Evolutionary conservation across 2,329 filamentous ascomycete species (phyloP).

Genomic region (Cephalotrichum gorgonifer): DNA sequence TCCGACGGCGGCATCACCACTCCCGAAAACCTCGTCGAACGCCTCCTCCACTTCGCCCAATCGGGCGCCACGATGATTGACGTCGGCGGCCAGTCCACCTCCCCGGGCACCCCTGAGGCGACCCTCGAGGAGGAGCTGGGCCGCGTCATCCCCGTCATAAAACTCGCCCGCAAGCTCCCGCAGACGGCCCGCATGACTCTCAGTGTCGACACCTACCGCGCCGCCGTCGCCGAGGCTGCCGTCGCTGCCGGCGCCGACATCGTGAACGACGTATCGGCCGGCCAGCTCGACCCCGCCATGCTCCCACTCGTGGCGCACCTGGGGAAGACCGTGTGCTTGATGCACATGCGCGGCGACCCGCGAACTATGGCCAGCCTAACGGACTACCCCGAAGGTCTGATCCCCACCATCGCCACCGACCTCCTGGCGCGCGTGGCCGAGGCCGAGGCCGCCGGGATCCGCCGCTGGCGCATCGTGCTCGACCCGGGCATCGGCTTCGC

Average conservation of each 20-base stretch:
- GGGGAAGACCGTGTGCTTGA: conserved; percentile 69
- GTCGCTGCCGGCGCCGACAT: conserved; percentile 76
- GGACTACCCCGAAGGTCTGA: conserved; percentile 58
- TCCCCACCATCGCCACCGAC: conserved; percentile 56
- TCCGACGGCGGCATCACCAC: conserved; percentile 72
- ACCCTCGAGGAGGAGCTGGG: conserved; percentile 62
- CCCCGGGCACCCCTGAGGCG: conserved; percentile 63
- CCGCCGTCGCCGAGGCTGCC: conserved; percentile 67
- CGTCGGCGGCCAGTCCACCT: conserved; percentile 86
- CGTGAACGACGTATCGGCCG: conserved; percentile 89
- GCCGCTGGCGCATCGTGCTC: conserved; percentile 87
- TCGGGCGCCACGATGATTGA: conserved; percentile 78
- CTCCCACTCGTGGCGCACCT: conserved; percentile 67
- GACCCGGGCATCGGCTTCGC: conserved; percentile 94
- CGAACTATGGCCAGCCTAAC: conserved; percentile 66
- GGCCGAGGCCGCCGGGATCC: conserved; percentile 71
- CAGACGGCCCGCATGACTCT: conserved; percentile 57
- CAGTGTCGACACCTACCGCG: conserved; percentile 88
- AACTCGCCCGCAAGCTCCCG: conserved; percentile 57
- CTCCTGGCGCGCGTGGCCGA: conserved; percentile 59
- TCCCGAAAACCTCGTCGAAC: conserved; percentile 42
- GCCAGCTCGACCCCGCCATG: conserved; percentile 70
- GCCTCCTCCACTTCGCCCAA: conserved; percentile 50
- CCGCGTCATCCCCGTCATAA: conserved; percentile 71
- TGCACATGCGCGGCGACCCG: conserved; percentile 90